Conservation (phyloP, 768 basidiomycete genomes). For the Rhodocollybia butyracea region DNA sequence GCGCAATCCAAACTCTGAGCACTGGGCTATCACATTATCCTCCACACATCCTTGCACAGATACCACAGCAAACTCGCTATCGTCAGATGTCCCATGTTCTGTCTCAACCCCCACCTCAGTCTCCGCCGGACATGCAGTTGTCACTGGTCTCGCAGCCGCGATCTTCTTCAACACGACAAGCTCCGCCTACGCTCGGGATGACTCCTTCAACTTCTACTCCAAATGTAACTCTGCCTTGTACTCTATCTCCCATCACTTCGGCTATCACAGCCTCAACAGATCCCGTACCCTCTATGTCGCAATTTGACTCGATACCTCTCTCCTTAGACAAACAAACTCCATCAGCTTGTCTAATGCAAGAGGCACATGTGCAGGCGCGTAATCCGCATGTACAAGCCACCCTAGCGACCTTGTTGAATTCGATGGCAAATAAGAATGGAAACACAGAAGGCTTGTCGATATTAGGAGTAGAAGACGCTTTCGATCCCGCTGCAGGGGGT, state of each 20-base stretch:
- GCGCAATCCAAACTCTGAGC: not conserved
- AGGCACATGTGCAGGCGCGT: not conserved
- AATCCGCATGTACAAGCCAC: not conserved
- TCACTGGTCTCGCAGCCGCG: not conserved
- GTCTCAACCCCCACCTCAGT: not conserved
- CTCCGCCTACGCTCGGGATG: no score
- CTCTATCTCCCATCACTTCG: no score
- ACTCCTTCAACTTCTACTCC: no score
- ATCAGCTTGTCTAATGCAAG: no score
- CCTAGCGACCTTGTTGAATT: not conserved
- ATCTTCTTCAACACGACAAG: no score
- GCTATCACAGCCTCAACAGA: not conserved
- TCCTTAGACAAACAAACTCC: no score
- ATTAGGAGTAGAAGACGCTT: no score
- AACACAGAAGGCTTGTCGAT: not conserved
- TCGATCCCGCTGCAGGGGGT: no score
- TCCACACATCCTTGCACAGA: conserved; percentile 44
- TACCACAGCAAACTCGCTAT: conserved; percentile 16
- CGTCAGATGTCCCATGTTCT: not conserved
- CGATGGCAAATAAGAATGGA: not conserved
- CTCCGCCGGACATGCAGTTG: not conserved
- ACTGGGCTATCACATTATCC: conserved; percentile 46
- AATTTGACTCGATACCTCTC: not conserved
- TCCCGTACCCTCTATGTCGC: not conserved
- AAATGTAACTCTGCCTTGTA: no score